These are phyloP conservation scores for Zygoascus tannicola DNA, from an alignment of 805 yeast genomes.

Conservation along the genomic window DNA sequence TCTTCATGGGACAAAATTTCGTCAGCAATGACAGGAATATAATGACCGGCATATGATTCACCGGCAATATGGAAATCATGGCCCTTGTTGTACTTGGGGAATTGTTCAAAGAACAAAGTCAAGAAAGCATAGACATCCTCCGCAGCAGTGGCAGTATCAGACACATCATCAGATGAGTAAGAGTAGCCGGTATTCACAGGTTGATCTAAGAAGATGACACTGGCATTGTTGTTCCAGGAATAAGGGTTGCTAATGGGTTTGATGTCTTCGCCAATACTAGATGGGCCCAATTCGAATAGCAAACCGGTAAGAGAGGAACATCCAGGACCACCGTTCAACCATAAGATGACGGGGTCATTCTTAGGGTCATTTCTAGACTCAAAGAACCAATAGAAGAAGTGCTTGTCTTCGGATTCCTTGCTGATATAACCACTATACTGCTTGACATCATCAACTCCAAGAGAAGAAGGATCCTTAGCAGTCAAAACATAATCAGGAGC, in stretches of 20 bases:
- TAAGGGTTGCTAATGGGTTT: slow-evolving; percentile 72
- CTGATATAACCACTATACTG: slow-evolving; percentile 74
- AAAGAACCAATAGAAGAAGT: slow-evolving; percentile 87
- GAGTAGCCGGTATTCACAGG: slow-evolving; percentile 95
- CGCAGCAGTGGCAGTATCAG: slow-evolving; percentile 75
- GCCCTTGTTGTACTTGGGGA: slow-evolving; percentile 65
- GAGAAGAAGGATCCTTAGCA: slow-evolving; percentile 50
- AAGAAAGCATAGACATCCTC: slow-evolving; percentile 83
- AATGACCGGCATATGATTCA: slow-evolving; percentile 92
- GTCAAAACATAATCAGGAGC: slow-evolving; percentile 45
- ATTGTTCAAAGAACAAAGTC: slow-evolving; percentile 76
- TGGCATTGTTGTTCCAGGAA: slow-evolving; percentile 91
- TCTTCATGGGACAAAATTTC: slow-evolving; percentile 48
- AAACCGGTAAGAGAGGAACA: slow-evolving; percentile 88
- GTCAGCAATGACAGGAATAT: slow-evolving; percentile 75
- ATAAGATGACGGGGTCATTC: slow-evolving; percentile 75
- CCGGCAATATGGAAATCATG: slow-evolving; percentile 80
- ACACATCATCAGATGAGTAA: slow-evolving; percentile 61
- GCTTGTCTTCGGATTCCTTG: slow-evolving; percentile 76
- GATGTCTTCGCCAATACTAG: slow-evolving; percentile 59
- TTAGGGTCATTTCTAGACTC: slow-evolving; percentile 77
- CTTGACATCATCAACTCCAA: slow-evolving; percentile 74
- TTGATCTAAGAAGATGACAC: slow-evolving; percentile 87
- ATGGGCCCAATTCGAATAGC: slow-evolving; percentile 89
- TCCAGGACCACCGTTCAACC: slow-evolving; percentile 99